Evolutionary conservation across 2,329 filamentous ascomycete genomes (phyloP).

Genomic region (Aureobasidium melanogenum): DNA sequence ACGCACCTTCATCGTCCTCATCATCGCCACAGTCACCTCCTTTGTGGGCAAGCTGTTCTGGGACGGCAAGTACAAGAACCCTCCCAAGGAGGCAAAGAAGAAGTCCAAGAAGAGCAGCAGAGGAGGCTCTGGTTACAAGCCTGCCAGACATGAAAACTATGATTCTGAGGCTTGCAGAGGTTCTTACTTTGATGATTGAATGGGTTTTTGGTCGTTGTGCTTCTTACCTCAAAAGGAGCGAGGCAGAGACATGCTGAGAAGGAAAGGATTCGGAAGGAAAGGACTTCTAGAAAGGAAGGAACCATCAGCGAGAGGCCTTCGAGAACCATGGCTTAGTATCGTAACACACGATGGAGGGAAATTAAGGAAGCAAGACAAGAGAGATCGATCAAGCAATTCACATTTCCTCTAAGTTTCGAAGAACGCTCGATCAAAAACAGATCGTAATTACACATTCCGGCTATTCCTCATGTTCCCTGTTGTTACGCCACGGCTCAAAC

Average conservation of each 20-base stretch:
- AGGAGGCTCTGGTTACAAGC: not conserved
- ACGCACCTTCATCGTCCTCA: not conserved
- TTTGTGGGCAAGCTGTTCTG: not conserved
- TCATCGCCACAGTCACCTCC: not conserved
- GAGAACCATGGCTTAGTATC: not conserved
- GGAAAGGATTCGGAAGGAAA: too few species aligned
- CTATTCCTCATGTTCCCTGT: not conserved
- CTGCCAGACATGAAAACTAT: not conserved
- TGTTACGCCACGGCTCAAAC: not conserved
- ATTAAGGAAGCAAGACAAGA: not conserved
- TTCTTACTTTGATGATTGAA: not conserved
- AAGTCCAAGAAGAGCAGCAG: not conserved
- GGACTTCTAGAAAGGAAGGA: not conserved
- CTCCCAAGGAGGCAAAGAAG: not conserved
- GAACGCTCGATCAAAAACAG: not conserved
- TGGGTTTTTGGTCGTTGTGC: not conserved
- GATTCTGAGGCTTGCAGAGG: not conserved
- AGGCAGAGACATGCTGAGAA: too few species aligned
- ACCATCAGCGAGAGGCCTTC: not conserved
- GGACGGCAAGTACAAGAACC: not conserved
- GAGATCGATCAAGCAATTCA: not conserved
- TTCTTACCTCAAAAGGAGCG: too few species aligned
- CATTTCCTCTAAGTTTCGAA: not conserved
- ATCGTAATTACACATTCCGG: slow-evolving; percentile 3
- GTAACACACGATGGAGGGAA: not conserved